Evolutionary conservation across 2,329 filamentous ascomycete species (phyloP).

Genomic region (Colletotrichum karsti): DNA sequence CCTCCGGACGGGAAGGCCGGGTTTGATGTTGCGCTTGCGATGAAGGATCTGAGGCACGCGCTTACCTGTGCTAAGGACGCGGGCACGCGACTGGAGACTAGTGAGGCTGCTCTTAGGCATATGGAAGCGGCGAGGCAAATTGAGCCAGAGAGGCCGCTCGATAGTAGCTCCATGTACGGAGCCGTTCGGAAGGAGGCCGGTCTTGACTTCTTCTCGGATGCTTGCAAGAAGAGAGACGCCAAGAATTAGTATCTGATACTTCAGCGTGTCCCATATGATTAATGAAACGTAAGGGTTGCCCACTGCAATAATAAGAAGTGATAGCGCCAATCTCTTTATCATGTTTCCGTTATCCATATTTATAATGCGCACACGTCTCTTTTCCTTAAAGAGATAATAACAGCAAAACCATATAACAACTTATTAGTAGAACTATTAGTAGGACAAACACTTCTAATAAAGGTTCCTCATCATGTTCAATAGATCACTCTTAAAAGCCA

Average conservation of each 20-base stretch:
- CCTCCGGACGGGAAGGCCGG: conserved; percentile 27
- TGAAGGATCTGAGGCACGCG: conserved; percentile 14
- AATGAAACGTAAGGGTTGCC: no score
- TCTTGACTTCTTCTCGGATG: conserved; percentile 6
- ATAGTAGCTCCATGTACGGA: conserved; percentile 8
- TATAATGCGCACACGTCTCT: no score
- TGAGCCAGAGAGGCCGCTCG: background rate
- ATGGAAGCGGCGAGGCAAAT: background rate
- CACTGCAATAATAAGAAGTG: no score
- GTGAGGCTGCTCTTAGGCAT: conserved; percentile 1
- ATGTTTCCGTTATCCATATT: no score
- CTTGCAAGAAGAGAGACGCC: conserved; percentile 6
- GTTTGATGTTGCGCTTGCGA: conserved; percentile 7
- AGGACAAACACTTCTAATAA: no score
- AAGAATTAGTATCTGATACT: background rate
- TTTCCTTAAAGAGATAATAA: no score
- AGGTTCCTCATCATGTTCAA: no score
- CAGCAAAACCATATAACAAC: no score
- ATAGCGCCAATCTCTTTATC: no score
- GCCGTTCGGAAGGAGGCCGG: conserved; percentile 1
- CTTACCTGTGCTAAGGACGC: conserved; percentile 5
- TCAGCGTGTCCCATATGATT: no score
- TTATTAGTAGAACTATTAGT: no score
- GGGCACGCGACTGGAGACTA: background rate
- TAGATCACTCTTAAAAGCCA: no score